Evolutionary conservation across 495 filamentous ascomycete genomes (phyloP), one percentile per base, ranked within the genome.

Genomic region (Copromyces sp.): DNA sequence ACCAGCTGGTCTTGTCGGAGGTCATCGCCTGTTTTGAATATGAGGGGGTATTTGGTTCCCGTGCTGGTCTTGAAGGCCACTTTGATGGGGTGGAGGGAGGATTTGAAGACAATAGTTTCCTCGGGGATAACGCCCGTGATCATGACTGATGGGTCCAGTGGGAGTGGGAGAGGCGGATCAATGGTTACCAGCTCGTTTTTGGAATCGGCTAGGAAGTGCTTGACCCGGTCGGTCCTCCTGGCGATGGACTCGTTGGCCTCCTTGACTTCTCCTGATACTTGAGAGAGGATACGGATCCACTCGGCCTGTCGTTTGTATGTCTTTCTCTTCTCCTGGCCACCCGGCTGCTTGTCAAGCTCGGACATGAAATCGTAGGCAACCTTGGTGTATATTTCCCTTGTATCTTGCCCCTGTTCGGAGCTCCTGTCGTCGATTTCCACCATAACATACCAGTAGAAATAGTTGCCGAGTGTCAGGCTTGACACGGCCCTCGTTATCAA

Each of bases 1-100:
- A 98, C 94, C 0, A 99, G 88, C 80, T 99, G 95, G 77, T 99
- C 95, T 81, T 99, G 95, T 1, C 95, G 92, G 45, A 99, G 87
- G 78, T 99, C 95, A 77, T 99, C 95, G 47, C 95, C 95, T 4
- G 94, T 94, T 81, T 99, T 99, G 87, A 98, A 98, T 65, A 98
- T 89, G 69, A 99, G 90, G 20, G 94, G 91, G 80, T 98, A 98
- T 73, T 90, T 91, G 45, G 85, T 84, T 4, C 91, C 92, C 6
- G 89, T 87, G 1, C 87, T 84, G 0, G 94, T 97, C 78, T 91
- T 94, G 82, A 98, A 97, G 40, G 92, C 91, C n/a, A 98, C 87
- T 74, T 93, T 91, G 37, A 99, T 89, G 1, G 95, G 95, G 53
- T 91, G 93, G 9, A 99, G 83, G 7, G 93, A 93, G 2, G 95